These are phyloP conservation scores for Globisporangium spinosum DNA, from an alignment of 352 stramenopile species.

Conservation along the genomic window DNA sequence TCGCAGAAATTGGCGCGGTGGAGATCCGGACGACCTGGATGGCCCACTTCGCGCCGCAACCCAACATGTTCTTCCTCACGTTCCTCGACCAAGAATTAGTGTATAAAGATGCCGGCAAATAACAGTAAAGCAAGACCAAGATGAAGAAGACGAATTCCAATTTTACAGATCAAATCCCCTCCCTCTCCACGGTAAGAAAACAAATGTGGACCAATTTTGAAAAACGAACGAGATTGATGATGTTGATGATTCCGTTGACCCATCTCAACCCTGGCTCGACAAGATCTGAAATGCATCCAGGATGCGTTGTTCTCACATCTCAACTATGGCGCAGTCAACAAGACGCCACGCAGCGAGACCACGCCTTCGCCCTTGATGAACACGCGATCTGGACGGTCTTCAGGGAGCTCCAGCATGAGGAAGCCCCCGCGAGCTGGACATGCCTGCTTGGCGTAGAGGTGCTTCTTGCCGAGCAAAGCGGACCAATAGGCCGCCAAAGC, in stretches of 20 bases:
- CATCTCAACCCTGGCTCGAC: neutral
- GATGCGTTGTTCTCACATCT: no score
- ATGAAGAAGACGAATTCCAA: neutral
- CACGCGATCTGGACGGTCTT: slow-evolving; percentile 29
- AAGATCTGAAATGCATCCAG: no score
- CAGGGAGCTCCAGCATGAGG: slow-evolving; percentile 34
- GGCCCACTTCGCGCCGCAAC: slow-evolving; percentile 23
- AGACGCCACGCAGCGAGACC: slow-evolving; percentile 26
- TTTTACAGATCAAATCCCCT: neutral
- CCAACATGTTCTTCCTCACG: slow-evolving; percentile 30
- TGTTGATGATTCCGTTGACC: neutral
- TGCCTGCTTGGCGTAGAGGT: slow-evolving; percentile 41
- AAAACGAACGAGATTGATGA: neutral
- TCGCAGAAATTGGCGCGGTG: neutral
- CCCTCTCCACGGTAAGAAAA: neutral
- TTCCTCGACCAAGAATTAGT: slow-evolving; percentile 25
- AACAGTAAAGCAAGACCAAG: neutral
- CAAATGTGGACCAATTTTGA: slow-evolving; percentile 6
- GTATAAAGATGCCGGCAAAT: neutral
- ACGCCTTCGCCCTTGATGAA: slow-evolving; percentile 43
- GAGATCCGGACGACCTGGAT: slow-evolving; percentile 18
- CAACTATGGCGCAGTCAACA: slow-evolving; percentile 16
- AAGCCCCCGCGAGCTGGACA: slow-evolving; percentile 42
- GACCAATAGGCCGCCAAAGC: slow-evolving; percentile 86
- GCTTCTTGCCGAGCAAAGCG: slow-evolving; percentile 33